A percentile compares a stretch with the other conserved stretches of the same genome.
phyloP scores from a whole-genome alignment of 2,329 filamentous ascomycete species.

The Plenodomus tracheiphilus region DNA sequence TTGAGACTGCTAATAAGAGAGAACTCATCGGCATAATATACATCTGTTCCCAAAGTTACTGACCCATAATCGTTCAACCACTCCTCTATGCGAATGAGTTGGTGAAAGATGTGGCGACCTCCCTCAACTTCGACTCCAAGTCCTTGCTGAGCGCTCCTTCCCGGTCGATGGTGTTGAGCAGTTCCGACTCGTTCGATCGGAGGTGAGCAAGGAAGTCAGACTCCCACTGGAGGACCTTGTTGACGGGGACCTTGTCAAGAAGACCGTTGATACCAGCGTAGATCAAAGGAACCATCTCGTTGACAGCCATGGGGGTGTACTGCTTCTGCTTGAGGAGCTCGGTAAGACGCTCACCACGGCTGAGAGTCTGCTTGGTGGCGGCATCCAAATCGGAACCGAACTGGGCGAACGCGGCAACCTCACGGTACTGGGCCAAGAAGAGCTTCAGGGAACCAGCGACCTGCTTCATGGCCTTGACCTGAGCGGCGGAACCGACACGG shows the following conservation, averaged over 20 bases:
- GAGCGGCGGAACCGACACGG: constrained; percentile 98
- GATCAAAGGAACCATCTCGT: constrained; percentile 99
- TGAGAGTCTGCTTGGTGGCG: constrained; percentile 97
- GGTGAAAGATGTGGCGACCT: constrained; percentile 78
- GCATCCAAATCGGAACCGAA: constrained; percentile 99
- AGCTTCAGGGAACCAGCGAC: constrained; percentile 99
- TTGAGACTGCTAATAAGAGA: constrained; percentile 45
- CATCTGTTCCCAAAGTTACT: constrained; percentile 43
- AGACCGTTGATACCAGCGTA: constrained; percentile 98
- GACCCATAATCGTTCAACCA: constrained; percentile 41
- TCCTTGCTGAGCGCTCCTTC: constrained; percentile 97
- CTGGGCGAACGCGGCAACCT: constrained; percentile 98
- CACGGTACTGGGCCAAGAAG: constrained; percentile 99
- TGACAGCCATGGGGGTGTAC: constrained; percentile 97
- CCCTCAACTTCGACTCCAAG: constrained; percentile 78
- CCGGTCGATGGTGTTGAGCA: constrained; percentile 87
- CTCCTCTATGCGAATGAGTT: constrained; percentile 75
- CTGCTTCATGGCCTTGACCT: constrained; percentile 99
- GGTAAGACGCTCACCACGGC: constrained; percentile 96
- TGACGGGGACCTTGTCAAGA: constrained; percentile 85
- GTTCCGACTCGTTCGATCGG: constrained; percentile 83
- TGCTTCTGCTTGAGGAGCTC: constrained; percentile 99
- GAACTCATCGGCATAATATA: constrained; percentile 47
- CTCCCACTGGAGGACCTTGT: constrained; percentile 93
- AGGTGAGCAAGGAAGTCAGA: constrained; percentile 90